Base-by-base conservation (phyloP, 1,139 yeast genomes). In the Blastobotrys apis region DNA sequence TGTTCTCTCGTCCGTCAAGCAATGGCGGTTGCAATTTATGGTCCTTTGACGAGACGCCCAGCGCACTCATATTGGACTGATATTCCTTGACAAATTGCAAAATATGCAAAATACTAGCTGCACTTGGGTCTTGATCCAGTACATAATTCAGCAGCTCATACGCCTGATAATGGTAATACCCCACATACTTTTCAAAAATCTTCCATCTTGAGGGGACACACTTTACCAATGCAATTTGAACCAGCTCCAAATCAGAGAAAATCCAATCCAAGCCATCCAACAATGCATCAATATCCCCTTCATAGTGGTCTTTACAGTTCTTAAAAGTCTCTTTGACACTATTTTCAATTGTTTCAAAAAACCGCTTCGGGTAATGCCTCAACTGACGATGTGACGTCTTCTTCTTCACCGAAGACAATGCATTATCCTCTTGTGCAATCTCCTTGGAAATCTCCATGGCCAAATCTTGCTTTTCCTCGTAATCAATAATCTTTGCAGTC, bases 221-320 rank as follows among this genome's bases (percentile, higher is more conserved):
- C n/a, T 69, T 71, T 2, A 73, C 64, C 38, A 87, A 66, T 19
- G 78, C 78, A 32, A 75, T 75, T 45, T 77, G 74, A 1, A 84
- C 86, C 48, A 81, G 74, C 26, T 74, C 66, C 48, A 92, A 66
- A 57, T 92, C 97, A 51, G 83, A 82, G 60, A 84, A 88, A 16
- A 90, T 75, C 94, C 97, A 90, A 47, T 80, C 82, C 43, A 90
- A 67, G 51, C 84, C 80, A 33, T 82, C 83, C 50, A 84, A 72
- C 1, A 90, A 78, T 17, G 72, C 74, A 62, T 79, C 77, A 36
- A 70, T 71, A 37, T 53, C 49, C 1, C 53, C 48, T 56, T 66
- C 46, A 55, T 74, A 83, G 44, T 82, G 80, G 40, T 77, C 66
- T 54, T 71, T 63, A 57, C 92, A 85, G 49, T 80, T 80, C 36